phyloP scores from a whole-genome alignment of 2,329 filamentous ascomycete species.

The Ciborinia camelliae region DNA sequence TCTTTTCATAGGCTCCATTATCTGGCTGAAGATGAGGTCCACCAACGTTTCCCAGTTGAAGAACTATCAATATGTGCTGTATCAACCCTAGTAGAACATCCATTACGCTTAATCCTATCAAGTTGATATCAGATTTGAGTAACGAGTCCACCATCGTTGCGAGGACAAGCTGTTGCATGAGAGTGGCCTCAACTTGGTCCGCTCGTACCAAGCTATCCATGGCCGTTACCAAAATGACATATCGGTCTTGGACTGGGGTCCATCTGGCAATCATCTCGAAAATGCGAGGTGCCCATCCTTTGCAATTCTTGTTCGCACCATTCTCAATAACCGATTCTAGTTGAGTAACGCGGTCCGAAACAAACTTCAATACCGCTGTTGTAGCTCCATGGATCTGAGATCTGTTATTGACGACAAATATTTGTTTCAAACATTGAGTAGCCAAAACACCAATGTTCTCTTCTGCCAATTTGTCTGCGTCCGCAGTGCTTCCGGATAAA shows the following conservation, averaged over 20 bases:
- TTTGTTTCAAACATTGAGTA: conserved; percentile 78
- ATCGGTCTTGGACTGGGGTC: conserved; percentile 92
- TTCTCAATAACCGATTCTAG: conserved; percentile 51
- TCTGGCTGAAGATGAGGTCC: conserved; percentile 37
- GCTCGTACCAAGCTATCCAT: conserved; percentile 72
- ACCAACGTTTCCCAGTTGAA: conserved; percentile 55
- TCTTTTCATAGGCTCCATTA: conserved; percentile 23
- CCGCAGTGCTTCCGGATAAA: conserved; percentile 75
- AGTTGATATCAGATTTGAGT: conserved; percentile 81
- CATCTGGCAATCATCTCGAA: conserved; percentile 78
- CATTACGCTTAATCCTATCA: conserved; percentile 95
- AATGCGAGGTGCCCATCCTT: conserved; percentile 77
- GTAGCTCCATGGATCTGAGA: conserved; percentile 79
- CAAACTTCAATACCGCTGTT: conserved; percentile 68
- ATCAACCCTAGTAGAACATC: conserved; percentile 84
- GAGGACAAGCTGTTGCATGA: conserved; percentile 72
- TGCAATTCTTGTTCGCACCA: conserved; percentile 44
- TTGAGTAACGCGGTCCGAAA: conserved; percentile 56
- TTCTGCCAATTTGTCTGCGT: conserved; percentile 86
- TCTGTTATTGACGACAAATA: conserved; percentile 79
- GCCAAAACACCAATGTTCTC: conserved; percentile 83
- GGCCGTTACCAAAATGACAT: conserved; percentile 78
- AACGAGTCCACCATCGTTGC: conserved; percentile 77
- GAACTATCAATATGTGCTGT: conserved; percentile 73
- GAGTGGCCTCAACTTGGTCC: conserved; percentile 64